phyloP scores from a whole-genome alignment of 2,329 filamentous ascomycete species.

The Aspergillus luchuensis region DNA sequence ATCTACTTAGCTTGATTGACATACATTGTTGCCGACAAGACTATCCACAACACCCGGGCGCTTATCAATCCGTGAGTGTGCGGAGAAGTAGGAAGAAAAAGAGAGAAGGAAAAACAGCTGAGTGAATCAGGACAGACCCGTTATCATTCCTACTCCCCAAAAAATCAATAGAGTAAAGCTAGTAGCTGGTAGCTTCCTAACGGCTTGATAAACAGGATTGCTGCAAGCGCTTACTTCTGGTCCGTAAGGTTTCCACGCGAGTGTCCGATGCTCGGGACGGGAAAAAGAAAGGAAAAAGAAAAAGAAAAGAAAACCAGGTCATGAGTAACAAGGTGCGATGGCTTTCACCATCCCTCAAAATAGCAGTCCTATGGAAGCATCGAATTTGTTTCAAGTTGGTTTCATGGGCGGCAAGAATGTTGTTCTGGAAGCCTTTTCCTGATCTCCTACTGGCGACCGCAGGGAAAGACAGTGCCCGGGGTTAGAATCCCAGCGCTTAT shows the following conservation, averaged over 20 bases:
- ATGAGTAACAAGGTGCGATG: neutral
- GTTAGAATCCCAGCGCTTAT: constrained; percentile 10
- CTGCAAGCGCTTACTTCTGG: neutral
- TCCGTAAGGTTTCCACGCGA: neutral
- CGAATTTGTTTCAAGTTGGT: constrained; percentile 13
- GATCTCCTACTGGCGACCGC: constrained; percentile 11
- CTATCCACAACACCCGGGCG: neutral
- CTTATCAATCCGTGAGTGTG: neutral
- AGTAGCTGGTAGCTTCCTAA: neutral
- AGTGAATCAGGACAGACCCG: neutral
- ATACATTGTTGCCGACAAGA: neutral
- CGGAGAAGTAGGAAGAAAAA: neutral
- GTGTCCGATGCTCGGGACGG: neutral
- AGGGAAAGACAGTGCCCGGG: neutral
- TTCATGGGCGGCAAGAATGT: constrained; percentile 10
- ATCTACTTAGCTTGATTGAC: neutral
- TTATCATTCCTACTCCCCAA: neutral
- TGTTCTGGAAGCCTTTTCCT: constrained; percentile 15
- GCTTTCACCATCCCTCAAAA: neutral
- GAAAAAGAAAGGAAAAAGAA: too few relatives aligned
- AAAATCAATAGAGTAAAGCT: neutral
- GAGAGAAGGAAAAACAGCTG: neutral
- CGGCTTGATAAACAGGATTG: neutral
- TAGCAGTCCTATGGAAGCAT: constrained; percentile 7
- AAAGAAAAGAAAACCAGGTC: too few relatives aligned